phyloP scores from a whole-genome alignment of 176 grass and related monocot species.

The Bolboschoenus planiculmis region DNA sequence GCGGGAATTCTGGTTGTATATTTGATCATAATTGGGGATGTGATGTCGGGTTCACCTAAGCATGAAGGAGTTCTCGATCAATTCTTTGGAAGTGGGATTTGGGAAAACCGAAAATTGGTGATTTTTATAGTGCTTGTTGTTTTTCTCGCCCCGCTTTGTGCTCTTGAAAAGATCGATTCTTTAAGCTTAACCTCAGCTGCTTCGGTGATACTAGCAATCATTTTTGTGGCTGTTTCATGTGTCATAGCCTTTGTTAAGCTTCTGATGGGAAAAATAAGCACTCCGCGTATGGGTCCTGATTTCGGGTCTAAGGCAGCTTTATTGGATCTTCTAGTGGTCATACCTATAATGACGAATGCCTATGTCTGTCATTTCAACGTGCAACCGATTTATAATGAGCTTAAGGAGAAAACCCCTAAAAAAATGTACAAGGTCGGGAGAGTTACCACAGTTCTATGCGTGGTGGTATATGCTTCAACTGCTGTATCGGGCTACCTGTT shows the following conservation, averaged over 20 bases:
- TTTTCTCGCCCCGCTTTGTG: slow-evolving; percentile 67
- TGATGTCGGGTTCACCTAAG: slow-evolving; percentile 80
- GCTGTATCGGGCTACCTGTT: slow-evolving; percentile 83
- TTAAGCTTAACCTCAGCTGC: slow-evolving; percentile 76
- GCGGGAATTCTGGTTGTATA: slow-evolving; percentile 79
- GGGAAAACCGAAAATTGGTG: slow-evolving; percentile 81
- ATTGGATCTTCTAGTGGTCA: slow-evolving; percentile 76
- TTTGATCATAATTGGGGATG: slow-evolving; percentile 94
- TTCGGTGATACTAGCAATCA: slow-evolving; percentile 64
- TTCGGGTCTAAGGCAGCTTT: slow-evolving; percentile 57
- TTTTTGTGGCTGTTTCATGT: slow-evolving; percentile 80
- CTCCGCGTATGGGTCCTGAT: slow-evolving; percentile 76
- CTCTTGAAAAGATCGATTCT: slow-evolving; percentile 88
- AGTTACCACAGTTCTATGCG: slow-evolving; percentile 64
- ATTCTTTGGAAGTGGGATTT: slow-evolving; percentile 67
- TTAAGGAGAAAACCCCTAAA: slow-evolving; percentile 67
- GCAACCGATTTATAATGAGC: slow-evolving; percentile 95
- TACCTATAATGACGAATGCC: slow-evolving; percentile 98
- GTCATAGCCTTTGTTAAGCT: slow-evolving; percentile 69
- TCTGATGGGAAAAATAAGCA: slow-evolving; percentile 37
- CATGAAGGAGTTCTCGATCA: slow-evolving; percentile 85
- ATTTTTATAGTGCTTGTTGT: slow-evolving; percentile 67
- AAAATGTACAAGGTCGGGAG: slow-evolving; percentile 81
- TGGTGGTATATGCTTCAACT: slow-evolving; percentile 59
- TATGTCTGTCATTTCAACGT: slow-evolving; percentile 92